Evolutionary conservation across 2,329 filamentous ascomycete species (phyloP).

Genomic region (Harringtonia aguacate): DNA sequence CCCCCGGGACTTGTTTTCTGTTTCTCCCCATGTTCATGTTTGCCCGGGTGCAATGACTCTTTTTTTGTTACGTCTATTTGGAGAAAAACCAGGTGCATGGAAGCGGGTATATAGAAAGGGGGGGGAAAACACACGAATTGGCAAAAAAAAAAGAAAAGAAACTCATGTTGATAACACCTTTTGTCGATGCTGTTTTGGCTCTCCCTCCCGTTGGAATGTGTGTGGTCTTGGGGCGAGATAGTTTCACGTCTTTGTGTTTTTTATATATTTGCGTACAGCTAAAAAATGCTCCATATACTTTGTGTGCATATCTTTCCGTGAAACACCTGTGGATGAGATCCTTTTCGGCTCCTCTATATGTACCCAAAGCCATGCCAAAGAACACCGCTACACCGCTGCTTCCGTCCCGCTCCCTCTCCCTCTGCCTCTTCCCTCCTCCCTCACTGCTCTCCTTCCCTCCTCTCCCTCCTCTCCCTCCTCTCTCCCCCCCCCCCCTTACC

Average conservation of each 20-base stretch:
- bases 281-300: too few relatives aligned
- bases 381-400: too few relatives aligned
- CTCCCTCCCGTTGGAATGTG: too few relatives aligned
- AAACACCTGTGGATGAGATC: neutral
- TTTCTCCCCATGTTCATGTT: too few relatives aligned
- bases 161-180: constrained; percentile 4
- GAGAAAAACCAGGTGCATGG: constrained; percentile 7
- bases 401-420: too few relatives aligned
- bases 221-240: neutral
- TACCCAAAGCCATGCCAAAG: too few relatives aligned
- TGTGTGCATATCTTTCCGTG: too few relatives aligned
- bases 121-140: constrained; percentile 2
- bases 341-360: neutral
- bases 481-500: too few relatives aligned
- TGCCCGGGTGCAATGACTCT: constrained; percentile 8
- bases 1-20: too few relatives aligned
- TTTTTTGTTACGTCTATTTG: constrained; percentile 2
- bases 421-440: neutral
- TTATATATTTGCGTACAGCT: too few relatives aligned
- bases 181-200: neutral
- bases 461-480: too few relatives aligned
- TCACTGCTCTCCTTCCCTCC: too few relatives aligned
- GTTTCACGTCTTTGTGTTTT: neutral
- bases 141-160: neutral
- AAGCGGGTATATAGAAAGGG: constrained; percentile 6